A percentile compares a stretch with the other conserved stretches of the same genome.
phyloP scores from a whole-genome alignment of 2,329 filamentous ascomycete genomes.

The Orbilia brochopaga region DNA sequence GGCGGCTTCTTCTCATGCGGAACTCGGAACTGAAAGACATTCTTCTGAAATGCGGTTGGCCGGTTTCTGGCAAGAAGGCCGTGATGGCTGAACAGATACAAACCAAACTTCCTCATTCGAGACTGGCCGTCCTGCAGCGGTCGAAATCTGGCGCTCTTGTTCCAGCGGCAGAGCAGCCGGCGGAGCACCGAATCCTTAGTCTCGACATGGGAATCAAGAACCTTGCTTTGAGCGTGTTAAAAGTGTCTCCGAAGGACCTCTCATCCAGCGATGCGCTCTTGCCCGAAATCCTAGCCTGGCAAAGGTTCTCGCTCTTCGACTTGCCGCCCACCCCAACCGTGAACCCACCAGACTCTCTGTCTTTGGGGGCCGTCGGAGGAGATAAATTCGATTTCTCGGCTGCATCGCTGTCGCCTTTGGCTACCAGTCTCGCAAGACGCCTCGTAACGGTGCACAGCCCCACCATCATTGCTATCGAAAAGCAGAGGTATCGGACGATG shows the following conservation, averaged over 20 bases:
- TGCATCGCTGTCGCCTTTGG: slow-evolving; percentile 53
- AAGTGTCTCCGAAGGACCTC: slow-evolving; percentile 19
- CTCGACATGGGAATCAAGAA: slow-evolving; percentile 87
- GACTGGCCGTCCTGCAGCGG: slow-evolving; percentile 4
- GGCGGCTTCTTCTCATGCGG: slow-evolving; percentile 13
- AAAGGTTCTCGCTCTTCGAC: slow-evolving; percentile 44
- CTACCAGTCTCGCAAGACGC: slow-evolving; percentile 26
- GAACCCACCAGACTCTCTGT: neutral
- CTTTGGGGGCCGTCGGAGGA: slow-evolving; percentile 12
- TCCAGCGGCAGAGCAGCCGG: slow-evolving; percentile 9
- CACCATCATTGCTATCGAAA: slow-evolving; percentile 72
- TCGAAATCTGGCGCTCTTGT: slow-evolving; percentile 18
- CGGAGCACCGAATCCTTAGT: slow-evolving; percentile 67
- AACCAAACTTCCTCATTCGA: slow-evolving; percentile 5
- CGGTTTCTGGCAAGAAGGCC: slow-evolving; percentile 36
- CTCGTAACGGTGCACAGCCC: slow-evolving; percentile 62
- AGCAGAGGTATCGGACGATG: slow-evolving; percentile 68
- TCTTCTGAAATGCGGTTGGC: slow-evolving; percentile 44
- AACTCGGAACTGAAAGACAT: slow-evolving; percentile 42
- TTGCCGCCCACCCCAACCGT: neutral
- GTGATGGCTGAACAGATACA: slow-evolving; percentile 25
- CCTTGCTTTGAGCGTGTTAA: slow-evolving; percentile 73
- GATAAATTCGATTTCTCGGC: slow-evolving; percentile 55
- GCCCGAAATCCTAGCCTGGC: slow-evolving; percentile 55
- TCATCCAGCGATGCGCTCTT: neutral